These are phyloP conservation scores for Gossypium turneri DNA, from an alignment of 345 rosid genomes.

Conservation along the genomic window DNA sequence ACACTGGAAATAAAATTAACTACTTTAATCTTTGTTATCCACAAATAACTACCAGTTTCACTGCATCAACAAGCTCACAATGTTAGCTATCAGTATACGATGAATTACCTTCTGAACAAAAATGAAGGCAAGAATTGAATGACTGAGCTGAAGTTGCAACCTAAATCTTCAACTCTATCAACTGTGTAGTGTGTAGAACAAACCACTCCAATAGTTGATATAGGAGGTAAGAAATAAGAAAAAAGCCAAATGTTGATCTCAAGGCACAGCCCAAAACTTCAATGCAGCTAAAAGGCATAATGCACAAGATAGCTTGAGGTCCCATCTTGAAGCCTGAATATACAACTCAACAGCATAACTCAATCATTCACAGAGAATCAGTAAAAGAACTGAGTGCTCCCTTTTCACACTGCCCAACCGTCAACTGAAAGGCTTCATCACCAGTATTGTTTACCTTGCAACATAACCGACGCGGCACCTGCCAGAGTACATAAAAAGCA, in stretches of 20 bases:
- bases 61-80: conserved; percentile 17
- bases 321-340: conserved; percentile 28
- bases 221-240: conserved; percentile 20
- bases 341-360: conserved; percentile 22
- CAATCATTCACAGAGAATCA: conserved; percentile 36
- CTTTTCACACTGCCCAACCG: conserved; percentile 67
- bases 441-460: conserved; percentile 53
- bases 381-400: conserved; percentile 43
- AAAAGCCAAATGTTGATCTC: conserved; percentile 26
- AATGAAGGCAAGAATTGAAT: conserved; percentile 42
- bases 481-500: conserved; percentile 16
- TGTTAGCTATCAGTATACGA: conserved; percentile 22
- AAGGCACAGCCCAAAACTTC: not conserved
- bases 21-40: not conserved
- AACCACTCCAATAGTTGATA: conserved; percentile 32
- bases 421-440: conserved; percentile 46
- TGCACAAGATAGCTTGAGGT: conserved; percentile 23
- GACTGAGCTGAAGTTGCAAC: conserved; percentile 27
- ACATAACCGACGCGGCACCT: conserved; percentile 80
- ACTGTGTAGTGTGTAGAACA: conserved; percentile 29
- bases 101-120: conserved; percentile 26
- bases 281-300: conserved; percentile 17
- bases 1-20: not conserved
- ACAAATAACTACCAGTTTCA: conserved; percentile 10
- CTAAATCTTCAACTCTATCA: conserved; percentile 23